Percentiles rank a stretch among this genome's conserved stretches.
phyloP scores from a whole-genome alignment of 2,329 filamentous ascomycete genomes.

The Botrytis cinerea region DNA sequence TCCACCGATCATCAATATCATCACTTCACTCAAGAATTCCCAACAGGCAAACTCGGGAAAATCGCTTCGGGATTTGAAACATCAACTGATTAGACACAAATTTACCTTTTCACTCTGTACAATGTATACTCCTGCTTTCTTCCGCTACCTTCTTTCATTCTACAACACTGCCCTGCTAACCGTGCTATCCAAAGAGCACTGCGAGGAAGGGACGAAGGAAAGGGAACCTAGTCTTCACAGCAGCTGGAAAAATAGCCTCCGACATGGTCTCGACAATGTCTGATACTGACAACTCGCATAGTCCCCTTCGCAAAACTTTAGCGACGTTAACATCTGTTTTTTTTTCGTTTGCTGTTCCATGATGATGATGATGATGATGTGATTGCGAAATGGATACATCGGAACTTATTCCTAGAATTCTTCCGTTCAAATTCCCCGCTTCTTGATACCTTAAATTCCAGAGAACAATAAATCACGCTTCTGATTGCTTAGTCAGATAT shows the following conservation, averaged over 20 bases:
- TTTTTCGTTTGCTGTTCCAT: not conserved
- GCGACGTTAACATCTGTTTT: not conserved
- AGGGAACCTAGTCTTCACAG: not conserved
- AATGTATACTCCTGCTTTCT: not conserved
- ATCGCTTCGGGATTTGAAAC: not conserved
- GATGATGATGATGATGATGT: not conserved
- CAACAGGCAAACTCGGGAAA: not conserved
- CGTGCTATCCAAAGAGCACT: not conserved
- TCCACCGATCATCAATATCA: slow-evolving; percentile 1
- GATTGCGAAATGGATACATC: not conserved
- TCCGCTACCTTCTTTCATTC: not conserved
- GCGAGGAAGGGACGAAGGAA: not conserved
- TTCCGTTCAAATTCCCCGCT: not conserved
- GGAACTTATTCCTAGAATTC: slow-evolving; percentile 2
- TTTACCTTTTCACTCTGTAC: not conserved
- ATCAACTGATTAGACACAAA: not conserved
- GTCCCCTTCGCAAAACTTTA: not conserved
- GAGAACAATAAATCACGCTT: not conserved
- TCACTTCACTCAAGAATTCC: not conserved
- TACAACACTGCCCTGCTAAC: not conserved
- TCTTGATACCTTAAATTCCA: not conserved
- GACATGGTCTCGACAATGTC: not conserved
- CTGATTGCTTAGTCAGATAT: slow-evolving; percentile 5
- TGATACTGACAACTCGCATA: not conserved
- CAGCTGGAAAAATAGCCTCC: not conserved